These are phyloP conservation scores for Alternaria ventricosa DNA, from an alignment of 2,329 filamentous ascomycete genomes.

Conservation along the genomic window DNA sequence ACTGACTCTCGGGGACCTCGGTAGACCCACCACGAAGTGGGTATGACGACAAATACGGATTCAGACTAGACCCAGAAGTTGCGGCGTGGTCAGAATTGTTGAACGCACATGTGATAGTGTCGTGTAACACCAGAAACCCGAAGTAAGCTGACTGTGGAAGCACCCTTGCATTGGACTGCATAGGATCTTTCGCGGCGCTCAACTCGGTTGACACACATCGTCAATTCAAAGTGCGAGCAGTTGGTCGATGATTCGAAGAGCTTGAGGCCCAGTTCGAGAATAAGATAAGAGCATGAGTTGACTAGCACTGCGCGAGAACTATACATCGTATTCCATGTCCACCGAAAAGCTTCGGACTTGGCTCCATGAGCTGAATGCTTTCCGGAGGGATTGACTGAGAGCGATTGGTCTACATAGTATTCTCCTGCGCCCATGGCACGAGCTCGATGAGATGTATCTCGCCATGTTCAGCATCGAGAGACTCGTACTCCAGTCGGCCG, in stretches of 20 bases:
- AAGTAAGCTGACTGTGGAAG: not conserved
- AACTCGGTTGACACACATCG: not conserved
- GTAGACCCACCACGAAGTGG: not conserved
- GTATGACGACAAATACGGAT: not conserved
- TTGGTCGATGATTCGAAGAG: not conserved
- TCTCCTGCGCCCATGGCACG: accelerated
- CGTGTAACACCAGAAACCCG: not conserved
- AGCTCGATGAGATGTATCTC: not conserved
- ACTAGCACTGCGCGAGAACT: not conserved
- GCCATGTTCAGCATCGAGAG: not conserved
- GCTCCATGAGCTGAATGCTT: not conserved
- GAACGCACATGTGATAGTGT: not conserved
- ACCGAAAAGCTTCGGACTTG: not conserved
- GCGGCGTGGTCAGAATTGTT: not conserved
- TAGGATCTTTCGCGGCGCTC: not conserved
- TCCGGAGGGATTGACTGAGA: not conserved
- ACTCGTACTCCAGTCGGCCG: not conserved
- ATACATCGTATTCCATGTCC: not conserved
- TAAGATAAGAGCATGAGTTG: not conserved
- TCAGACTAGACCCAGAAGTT: not conserved
- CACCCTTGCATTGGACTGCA: not conserved
- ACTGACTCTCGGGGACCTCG: not conserved
- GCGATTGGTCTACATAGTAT: not conserved
- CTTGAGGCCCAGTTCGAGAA: not conserved
- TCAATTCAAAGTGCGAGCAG: not conserved